These are phyloP conservation scores for Antitrichia curtipendula DNA, from an alignment of 225 moss, liverwort and hornwort species.

Conservation along the genomic window DNA sequence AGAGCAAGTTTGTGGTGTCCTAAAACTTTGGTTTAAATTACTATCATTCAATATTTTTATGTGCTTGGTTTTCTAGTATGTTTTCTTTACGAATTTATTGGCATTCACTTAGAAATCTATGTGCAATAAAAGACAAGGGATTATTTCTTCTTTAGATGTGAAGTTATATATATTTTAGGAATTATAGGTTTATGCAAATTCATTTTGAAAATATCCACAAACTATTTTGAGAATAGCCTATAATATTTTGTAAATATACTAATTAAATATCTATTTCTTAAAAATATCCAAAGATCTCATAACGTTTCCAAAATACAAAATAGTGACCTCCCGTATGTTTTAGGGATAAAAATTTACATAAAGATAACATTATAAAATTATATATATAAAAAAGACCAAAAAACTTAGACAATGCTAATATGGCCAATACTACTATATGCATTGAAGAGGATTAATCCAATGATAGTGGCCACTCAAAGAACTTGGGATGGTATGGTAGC, in stretches of 20 bases:
- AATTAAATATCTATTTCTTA: neutral
- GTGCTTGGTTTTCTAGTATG: neutral
- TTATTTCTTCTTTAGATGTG: neutral
- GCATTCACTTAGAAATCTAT: neutral
- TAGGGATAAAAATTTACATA: neutral
- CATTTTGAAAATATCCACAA: neutral
- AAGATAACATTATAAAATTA: neutral
- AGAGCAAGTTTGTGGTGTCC: fast-evolving
- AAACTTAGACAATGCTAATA: neutral
- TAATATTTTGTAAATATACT: neutral
- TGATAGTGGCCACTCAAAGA: neutral
- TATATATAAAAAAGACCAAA: neutral
- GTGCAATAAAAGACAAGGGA: neutral
- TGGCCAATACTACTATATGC: neutral
- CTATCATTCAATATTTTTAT: neutral
- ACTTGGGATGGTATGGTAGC: neutral
- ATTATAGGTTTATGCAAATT: neutral
- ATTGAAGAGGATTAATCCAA: neutral
- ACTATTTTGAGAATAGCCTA: neutral
- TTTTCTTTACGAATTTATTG: fast-evolving
- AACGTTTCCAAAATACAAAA: neutral
- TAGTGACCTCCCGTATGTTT: fast-evolving
- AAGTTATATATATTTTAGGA: neutral
- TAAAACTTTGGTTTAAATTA: neutral
- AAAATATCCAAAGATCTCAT: neutral